Base-by-base conservation (phyloP, 495 filamentous ascomycete species). In the Ramalina peruviana region DNA sequence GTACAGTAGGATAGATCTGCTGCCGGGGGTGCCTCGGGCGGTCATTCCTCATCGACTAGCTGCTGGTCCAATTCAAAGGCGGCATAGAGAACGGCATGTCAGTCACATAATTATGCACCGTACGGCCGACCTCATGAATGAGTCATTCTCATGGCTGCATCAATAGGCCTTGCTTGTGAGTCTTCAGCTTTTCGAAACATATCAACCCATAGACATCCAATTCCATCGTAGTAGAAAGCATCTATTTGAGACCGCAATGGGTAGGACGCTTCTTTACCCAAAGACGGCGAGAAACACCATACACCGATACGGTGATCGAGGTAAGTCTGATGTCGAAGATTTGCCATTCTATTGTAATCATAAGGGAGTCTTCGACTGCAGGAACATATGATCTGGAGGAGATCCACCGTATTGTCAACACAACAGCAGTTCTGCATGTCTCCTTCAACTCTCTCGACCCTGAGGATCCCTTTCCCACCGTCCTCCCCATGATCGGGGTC, bases 401-500 rank as follows among this genome's bases (percentile, higher is more conserved):
- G 6, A 88, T 95, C 61, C 86, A 96, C 61, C 60, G 61, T 46
- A 86, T 96, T 56, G 71, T 96, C 65, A 90, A 94, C 65, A 68
- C 71, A 10, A 76, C 76, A 16, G 80, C 79, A 15, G 76, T 95
- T 11, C 71, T 94, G 6, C 83, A 95, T 68, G 80, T 96, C 52
- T 87, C 88, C 48, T 95, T 94, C 76, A 72, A 70, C 33, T 59
- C 64, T 19, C 67, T 73, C 19, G 68, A 69, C 6, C 69, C 73
- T 0, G 64, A 63, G 37, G 78, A 82, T 50, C 80, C 81, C 12
- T 88, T 88, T 55, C 87, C 88, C 4, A 72, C 76, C 46, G 79
- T 83, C 54, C 71, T 96, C 0, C 89, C 89, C 36, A 92, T 94
- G 86, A 85, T 94, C 53, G 88, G 88, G 40, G 77, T 79, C 54